Conservation (phyloP, 257 asterid species). For the Oldenlandia corymbosa region DNA sequence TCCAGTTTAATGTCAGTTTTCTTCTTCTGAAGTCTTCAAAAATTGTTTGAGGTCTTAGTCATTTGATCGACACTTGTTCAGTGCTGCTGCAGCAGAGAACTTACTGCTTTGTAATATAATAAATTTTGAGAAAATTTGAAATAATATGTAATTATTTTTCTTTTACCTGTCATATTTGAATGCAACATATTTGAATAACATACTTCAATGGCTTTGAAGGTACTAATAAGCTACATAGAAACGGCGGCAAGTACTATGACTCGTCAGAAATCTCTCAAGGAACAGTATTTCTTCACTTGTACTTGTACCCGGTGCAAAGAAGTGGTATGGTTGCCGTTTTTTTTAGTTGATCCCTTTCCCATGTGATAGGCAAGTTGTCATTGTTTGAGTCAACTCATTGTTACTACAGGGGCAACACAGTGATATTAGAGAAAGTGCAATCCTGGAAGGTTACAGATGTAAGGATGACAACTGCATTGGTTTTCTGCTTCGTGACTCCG, state of each 20-base stretch:
- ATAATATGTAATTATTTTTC: background rate
- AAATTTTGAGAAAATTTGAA: background rate
- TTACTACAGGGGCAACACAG: slow-evolving; percentile 54
- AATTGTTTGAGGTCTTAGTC: no score
- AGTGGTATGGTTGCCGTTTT: slow-evolving; percentile 38
- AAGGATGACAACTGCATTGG: slow-evolving; percentile 55
- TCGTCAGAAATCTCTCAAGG: slow-evolving; percentile 84
- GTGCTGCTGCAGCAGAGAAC: no score
- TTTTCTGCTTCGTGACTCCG: slow-evolving; percentile 61
- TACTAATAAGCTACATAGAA: slow-evolving; percentile 80
- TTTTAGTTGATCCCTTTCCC: background rate
- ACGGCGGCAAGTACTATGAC: slow-evolving; percentile 89
- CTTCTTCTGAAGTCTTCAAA: no score
- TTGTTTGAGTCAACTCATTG: slow-evolving; percentile 23
- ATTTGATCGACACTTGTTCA: no score
- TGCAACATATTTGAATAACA: background rate
- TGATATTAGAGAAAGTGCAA: slow-evolving; percentile 84
- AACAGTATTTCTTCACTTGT: slow-evolving; percentile 84
- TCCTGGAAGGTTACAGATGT: slow-evolving; percentile 88
- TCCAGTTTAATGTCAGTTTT: no score
- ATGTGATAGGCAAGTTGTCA: slow-evolving; percentile 7
- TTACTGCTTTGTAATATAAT: background rate
- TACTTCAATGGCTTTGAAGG: slow-evolving; percentile 34
- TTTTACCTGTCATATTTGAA: background rate
- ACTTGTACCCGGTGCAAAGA: slow-evolving; percentile 69